Conservation (phyloP, 2,329 filamentous ascomycete species). For the Polychaeton citri region DNA sequence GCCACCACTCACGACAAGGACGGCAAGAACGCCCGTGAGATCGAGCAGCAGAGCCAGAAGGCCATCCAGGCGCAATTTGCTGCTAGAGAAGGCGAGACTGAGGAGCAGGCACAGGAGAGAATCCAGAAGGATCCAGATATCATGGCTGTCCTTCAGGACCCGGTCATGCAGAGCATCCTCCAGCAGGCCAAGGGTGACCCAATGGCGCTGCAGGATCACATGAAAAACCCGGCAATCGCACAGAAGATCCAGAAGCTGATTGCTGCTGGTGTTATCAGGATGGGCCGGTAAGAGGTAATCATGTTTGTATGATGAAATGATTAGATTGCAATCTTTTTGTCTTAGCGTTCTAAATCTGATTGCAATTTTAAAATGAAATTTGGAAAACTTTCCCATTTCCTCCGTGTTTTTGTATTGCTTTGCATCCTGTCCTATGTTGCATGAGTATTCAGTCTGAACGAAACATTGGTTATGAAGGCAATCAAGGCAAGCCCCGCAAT, state of each 20-base stretch:
- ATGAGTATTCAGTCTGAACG: too few relatives aligned
- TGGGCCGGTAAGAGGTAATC: slow-evolving; percentile 19
- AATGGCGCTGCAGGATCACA: slow-evolving; percentile 86
- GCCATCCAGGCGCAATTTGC: slow-evolving; percentile 81
- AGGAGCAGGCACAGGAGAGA: slow-evolving; percentile 87
- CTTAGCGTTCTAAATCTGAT: too few relatives aligned
- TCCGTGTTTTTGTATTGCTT: too few relatives aligned
- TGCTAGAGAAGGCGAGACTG: slow-evolving; percentile 74
- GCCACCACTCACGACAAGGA: slow-evolving; percentile 64
- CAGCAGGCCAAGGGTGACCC: slow-evolving; percentile 94
- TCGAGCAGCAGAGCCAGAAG: slow-evolving; percentile 89
- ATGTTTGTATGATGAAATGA: too few relatives aligned
- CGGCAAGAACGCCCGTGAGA: slow-evolving; percentile 76
- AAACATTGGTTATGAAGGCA: too few relatives aligned
- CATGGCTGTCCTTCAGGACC: slow-evolving; percentile 82
- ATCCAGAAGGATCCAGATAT: slow-evolving; percentile 59
- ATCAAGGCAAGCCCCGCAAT: too few relatives aligned
- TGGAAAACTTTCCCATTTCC: too few relatives aligned
- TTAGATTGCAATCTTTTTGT: too few relatives aligned
- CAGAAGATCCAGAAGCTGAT: slow-evolving; percentile 91
- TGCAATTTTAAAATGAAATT: too few relatives aligned
- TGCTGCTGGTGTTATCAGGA: slow-evolving; percentile 70
- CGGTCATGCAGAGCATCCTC: slow-evolving; percentile 93
- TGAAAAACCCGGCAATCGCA: slow-evolving; percentile 78
- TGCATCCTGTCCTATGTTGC: too few relatives aligned